phyloP scores from a whole-genome alignment of 495 filamentous ascomycete species.

The Aspergillus indologenus region DNA sequence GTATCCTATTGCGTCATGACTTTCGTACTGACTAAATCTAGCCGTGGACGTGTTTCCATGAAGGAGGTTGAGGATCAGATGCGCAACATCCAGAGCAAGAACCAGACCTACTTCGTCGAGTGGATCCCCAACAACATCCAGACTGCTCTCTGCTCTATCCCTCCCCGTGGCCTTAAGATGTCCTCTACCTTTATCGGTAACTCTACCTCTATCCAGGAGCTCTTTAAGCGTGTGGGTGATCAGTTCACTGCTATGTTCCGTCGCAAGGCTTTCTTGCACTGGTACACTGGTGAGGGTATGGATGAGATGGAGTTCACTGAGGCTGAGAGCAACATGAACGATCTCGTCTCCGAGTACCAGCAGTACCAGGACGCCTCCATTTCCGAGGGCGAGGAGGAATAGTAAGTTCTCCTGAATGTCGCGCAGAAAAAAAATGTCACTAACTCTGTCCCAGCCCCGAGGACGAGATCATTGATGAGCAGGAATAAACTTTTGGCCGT shows the following conservation, averaged over 20 bases:
- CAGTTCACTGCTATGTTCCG: conserved; percentile 99
- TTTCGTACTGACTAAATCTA: conserved; percentile 23
- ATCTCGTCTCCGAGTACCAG: conserved; percentile 99
- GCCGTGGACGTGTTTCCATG: conserved; percentile 99
- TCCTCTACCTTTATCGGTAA: conserved; percentile 99
- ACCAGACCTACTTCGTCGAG: conserved; percentile 99
- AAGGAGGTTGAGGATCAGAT: conserved; percentile 99
- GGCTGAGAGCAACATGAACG: conserved; percentile 99
- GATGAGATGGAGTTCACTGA: conserved; percentile 99
- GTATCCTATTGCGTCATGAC: background rate
- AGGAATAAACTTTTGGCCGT: conserved; percentile 37
- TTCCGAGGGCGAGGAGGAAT: conserved; percentile 69
- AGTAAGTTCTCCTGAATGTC: conserved; percentile 51
- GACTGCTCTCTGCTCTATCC: conserved; percentile 99
- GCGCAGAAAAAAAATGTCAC: background rate
- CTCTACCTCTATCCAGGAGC: conserved; percentile 99
- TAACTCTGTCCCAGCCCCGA: conserved; percentile 30
- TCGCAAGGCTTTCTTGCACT: conserved; percentile 99
- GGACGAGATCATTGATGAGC: conserved; percentile 41
- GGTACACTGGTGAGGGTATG: conserved; percentile 99
- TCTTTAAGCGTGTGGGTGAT: conserved; percentile 99
- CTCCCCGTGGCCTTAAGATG: conserved; percentile 98
- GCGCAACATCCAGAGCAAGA: conserved; percentile 99
- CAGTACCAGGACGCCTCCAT: conserved; percentile 99
- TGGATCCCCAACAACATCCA: conserved; percentile 99